These are phyloP conservation scores for Lactarius hengduanensis DNA, from an alignment of 768 basidiomycete species.

Conservation along the genomic window DNA sequence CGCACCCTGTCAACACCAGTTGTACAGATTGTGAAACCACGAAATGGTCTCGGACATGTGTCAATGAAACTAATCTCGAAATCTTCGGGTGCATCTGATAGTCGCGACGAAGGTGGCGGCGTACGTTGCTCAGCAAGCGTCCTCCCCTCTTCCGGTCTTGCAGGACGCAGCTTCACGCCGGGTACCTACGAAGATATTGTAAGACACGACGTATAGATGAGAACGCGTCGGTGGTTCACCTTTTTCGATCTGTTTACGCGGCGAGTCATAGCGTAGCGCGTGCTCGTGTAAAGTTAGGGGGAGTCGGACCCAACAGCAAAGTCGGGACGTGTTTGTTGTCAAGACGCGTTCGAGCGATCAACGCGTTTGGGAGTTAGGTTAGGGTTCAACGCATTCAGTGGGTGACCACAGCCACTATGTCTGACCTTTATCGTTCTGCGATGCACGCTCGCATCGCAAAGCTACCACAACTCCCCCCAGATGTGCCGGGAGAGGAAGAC, in stretches of 20 bases:
- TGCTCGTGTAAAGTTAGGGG: neutral
- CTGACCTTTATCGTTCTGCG: constrained; percentile 72
- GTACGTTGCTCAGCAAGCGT: constrained; percentile 34
- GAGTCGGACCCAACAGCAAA: neutral
- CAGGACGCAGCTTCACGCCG: constrained; percentile 77
- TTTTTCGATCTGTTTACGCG: constrained; percentile 68
- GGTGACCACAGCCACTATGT: constrained; percentile 43
- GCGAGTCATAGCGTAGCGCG: constrained; percentile 33
- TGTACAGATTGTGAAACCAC: constrained; percentile 63
- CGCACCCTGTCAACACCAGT: constrained; percentile 82
- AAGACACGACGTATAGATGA: neutral
- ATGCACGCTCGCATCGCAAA: constrained; percentile 73
- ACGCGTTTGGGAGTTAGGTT: neutral
- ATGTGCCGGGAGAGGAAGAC: constrained; percentile 41
- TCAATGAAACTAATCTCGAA: constrained; percentile 30
- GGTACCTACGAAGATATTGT: constrained; percentile 53
- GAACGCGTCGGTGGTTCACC: constrained; percentile 34
- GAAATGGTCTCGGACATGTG: constrained; percentile 63
- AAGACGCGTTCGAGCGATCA: neutral
- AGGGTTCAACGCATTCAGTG: neutral
- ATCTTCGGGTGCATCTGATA: constrained; percentile 37
- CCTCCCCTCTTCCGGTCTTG: constrained; percentile 36
- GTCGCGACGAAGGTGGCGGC: constrained; percentile 37
- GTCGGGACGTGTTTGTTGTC: neutral
- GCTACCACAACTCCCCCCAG: constrained; percentile 51